Percentiles rank a stretch among this genome's conserved stretches.
These are phyloP conservation scores for Leonotis leonurus DNA, from an alignment of 257 asterid species.

Conservation along the genomic window DNA sequence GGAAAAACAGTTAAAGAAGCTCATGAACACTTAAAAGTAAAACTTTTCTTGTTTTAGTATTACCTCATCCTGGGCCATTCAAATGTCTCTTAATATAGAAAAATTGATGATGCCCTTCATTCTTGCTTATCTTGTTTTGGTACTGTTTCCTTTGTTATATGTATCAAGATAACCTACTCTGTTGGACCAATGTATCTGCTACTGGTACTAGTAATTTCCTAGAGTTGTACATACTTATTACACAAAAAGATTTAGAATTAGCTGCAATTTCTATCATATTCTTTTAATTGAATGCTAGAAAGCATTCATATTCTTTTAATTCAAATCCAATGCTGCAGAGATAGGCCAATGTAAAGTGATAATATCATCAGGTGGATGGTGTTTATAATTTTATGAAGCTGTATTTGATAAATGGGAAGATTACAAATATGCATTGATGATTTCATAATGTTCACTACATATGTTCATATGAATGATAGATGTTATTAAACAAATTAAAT, in stretches of 20 bases:
- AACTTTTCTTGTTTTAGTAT: conserved; percentile 17
- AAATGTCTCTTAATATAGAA: neutral
- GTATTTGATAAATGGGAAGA: neutral
- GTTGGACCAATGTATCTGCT: neutral
- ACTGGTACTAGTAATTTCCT: neutral
- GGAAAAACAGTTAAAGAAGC: conserved; percentile 98
- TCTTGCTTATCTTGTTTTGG: neutral
- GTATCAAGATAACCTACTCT: neutral
- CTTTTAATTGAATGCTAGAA: neutral
- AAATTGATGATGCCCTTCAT: neutral
- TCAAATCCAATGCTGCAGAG: neutral
- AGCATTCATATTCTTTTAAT: neutral
- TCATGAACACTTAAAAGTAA: conserved; percentile 92
- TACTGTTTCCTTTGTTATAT: neutral
- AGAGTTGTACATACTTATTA: neutral
- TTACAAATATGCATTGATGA: neutral
- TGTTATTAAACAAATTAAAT: neutral
- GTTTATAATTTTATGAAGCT: neutral
- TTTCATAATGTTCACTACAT: neutral
- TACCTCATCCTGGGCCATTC: neutral
- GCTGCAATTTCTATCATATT: neutral
- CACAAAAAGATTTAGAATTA: neutral
- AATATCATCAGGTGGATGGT: neutral
- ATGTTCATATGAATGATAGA: neutral
- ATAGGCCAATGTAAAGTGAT: neutral